Base-by-base conservation (phyloP, 176 grass and related monocot species). In the Musa itinerans region DNA sequence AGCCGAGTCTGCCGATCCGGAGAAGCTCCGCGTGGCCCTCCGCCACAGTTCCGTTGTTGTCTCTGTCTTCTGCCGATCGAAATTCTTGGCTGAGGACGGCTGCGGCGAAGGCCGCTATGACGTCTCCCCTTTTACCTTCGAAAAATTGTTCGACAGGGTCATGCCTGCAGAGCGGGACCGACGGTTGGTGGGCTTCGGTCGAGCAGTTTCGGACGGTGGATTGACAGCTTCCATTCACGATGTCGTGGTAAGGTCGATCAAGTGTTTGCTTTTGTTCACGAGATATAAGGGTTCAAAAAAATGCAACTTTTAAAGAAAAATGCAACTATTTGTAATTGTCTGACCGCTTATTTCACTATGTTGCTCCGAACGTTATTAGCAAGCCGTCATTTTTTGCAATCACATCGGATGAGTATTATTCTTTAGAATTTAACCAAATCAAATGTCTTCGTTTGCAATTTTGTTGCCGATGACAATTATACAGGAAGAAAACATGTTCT, bases 191-290 rank as follows among this genome's bases (percentile, higher is more conserved):
- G 93, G 89, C 7, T 96, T 96, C 10, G 89, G 93, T 2, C 83
- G 87, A 13, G 93, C 93, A 17, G 85, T 96, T 57, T 96, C 93
- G 1, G 93, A 96, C 76, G 54, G 86, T 1, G 93, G 87, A 34
- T 85, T 92, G 83, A 88, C 93, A 1, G 93, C 93, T 26, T 96
- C 93, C 1, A 87, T 96, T 52, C 93, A 90, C 83, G 93, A 92
- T 56, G 48, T 96, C 58, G 85, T 92, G 93, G 93, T 96, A 92
- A n/a, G 68, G 19, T 69, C 34, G 43, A 50, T 51, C 43, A 70
- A 70, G 11, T 14, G 50, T 16, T 70, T 24, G 9, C 9, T 23
- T 13, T 26, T 11, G 8, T 65, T 65, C 63, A 25, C 26, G 20
- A 25, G 20, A n/a, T 14, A 59, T 14, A 16, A 20, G 16, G 56